A percentile compares a stretch with the other conserved stretches of the same genome.
These are phyloP conservation scores for Theobroma grandiflorum DNA, from an alignment of 441 rosid species.

Conservation along the genomic window DNA sequence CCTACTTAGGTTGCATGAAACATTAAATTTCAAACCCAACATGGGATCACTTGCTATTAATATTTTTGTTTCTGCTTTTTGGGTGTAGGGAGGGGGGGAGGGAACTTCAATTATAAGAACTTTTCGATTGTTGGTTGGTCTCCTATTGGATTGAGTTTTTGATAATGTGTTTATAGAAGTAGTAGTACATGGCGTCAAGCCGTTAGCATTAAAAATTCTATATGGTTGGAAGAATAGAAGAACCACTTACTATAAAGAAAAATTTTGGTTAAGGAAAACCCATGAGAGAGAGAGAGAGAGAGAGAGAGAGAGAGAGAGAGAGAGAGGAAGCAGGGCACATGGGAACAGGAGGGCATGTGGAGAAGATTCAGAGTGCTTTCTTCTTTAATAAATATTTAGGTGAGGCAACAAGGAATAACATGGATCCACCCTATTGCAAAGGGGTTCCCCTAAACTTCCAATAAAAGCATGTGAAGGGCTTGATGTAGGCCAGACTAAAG, in stretches of 20 bases:
- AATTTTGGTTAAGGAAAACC: conserved; percentile 39
- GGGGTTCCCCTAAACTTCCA: conserved; percentile 42
- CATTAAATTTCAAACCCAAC: not conserved
- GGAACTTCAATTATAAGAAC: conserved; percentile 20
- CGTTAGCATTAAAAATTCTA: conserved; percentile 19
- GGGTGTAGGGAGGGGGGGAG: not conserved
- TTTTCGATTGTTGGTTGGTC: conserved; percentile 29
- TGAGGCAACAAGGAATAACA: conserved; percentile 55
- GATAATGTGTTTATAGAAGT: conserved; percentile 13
- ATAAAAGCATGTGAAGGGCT: conserved; percentile 68
- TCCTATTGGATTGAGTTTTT: conserved; percentile 19
- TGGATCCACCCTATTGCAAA: conserved; percentile 51
- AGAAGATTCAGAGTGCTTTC: conserved; percentile 66
- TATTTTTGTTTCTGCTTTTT: not conserved
- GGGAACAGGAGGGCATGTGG: conserved; percentile 84
- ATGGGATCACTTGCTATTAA: not conserved
- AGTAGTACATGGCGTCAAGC: not conserved
- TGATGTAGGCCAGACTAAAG: conserved; percentile 56
- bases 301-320: conserved; percentile 38
- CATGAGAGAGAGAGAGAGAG: conserved; percentile 40
- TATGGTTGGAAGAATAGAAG: conserved; percentile 34
- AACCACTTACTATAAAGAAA: conserved; percentile 27
- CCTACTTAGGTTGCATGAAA: not conserved
- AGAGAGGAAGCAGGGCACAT: conserved; percentile 66
- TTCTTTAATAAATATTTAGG: conserved; percentile 37